phyloP scores from a whole-genome alignment of 768 basidiomycete genomes.

The Mycena rosella region DNA sequence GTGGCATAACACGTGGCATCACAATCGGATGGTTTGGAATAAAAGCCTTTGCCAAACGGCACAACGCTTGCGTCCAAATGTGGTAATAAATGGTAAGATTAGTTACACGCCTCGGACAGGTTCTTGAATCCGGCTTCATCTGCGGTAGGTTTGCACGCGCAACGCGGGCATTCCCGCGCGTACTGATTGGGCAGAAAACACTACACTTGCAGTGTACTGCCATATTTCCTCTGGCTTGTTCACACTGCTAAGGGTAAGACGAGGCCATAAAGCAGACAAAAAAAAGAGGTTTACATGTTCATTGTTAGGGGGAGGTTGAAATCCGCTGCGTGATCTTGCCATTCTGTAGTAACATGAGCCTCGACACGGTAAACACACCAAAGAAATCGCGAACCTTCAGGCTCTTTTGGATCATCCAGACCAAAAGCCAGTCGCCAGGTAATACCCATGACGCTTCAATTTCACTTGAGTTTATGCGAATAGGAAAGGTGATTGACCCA shows the following conservation, averaged over 20 bases:
- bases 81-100: conserved; percentile 1
- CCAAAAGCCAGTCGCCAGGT: conserved; percentile 77
- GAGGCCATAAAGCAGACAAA: neutral
- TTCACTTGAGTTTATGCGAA: neutral
- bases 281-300: conserved; percentile 56
- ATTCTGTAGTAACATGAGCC: conserved; percentile 53
- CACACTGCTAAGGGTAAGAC: conserved; percentile 54
- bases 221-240: conserved; percentile 70
- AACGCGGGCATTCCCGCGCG: neutral
- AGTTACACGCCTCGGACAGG: too few relatives aligned
- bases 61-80: conserved; percentile 8
- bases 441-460: conserved; percentile 52
- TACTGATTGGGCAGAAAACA: conserved; percentile 33
- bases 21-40: conserved; percentile 14
- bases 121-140: neutral
- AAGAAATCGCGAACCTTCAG: conserved; percentile 60
- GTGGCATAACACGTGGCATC: neutral
- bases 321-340: conserved; percentile 69
- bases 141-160: neutral
- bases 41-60: conserved; percentile 4
- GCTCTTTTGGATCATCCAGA: conserved; percentile 61
- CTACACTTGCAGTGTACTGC: conserved; percentile 57
- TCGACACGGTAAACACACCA: neutral
- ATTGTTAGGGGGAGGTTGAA: conserved; percentile 64
- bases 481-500: neutral